phyloP scores from a whole-genome alignment of 2,329 filamentous ascomycete genomes.

The Pseudogymnoascus sp. region DNA sequence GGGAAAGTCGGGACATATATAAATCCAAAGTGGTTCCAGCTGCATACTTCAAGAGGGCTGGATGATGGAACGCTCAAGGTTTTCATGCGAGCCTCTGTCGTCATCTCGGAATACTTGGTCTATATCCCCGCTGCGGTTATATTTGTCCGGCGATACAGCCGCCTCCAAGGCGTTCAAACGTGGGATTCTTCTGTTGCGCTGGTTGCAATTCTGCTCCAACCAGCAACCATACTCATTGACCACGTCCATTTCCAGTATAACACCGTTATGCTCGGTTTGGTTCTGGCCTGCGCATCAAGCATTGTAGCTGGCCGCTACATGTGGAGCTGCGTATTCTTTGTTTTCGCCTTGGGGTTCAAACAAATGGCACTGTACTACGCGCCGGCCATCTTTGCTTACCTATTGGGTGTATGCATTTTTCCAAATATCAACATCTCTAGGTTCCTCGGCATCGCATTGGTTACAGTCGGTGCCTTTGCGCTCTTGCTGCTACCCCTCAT shows the following conservation, averaged over 20 bases:
- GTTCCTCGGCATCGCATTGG: constrained; percentile 66
- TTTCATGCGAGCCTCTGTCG: constrained; percentile 90
- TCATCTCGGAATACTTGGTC: constrained; percentile 83
- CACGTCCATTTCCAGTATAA: constrained; percentile 98
- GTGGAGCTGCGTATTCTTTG: constrained; percentile 91
- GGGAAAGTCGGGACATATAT: constrained; percentile 77
- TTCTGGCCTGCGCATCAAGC: constrained; percentile 79
- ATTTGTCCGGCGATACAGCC: constrained; percentile 75
- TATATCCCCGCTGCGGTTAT: constrained; percentile 81
- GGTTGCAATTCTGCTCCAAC: constrained; percentile 86
- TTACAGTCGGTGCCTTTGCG: constrained; percentile 66
- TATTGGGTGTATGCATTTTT: constrained; percentile 78
- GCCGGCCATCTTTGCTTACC: constrained; percentile 83
- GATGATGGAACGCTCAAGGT: constrained; percentile 78
- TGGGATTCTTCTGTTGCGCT: constrained; percentile 84
- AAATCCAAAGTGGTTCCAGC: constrained; percentile 78
- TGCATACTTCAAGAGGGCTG: constrained; percentile 73
- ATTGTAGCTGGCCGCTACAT: constrained; percentile 77
- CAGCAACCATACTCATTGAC: constrained; percentile 82
- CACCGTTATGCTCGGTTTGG: constrained; percentile 92
- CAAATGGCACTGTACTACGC: constrained; percentile 99
- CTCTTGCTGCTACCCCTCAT: constrained; percentile 70
- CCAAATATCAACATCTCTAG: constrained; percentile 61
- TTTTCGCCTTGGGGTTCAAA: constrained; percentile 90
- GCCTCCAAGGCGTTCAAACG: constrained; percentile 65